These are phyloP conservation scores for Komagataea norvegica DNA, from an alignment of 1,139 yeast species.

Conservation along the genomic window DNA sequence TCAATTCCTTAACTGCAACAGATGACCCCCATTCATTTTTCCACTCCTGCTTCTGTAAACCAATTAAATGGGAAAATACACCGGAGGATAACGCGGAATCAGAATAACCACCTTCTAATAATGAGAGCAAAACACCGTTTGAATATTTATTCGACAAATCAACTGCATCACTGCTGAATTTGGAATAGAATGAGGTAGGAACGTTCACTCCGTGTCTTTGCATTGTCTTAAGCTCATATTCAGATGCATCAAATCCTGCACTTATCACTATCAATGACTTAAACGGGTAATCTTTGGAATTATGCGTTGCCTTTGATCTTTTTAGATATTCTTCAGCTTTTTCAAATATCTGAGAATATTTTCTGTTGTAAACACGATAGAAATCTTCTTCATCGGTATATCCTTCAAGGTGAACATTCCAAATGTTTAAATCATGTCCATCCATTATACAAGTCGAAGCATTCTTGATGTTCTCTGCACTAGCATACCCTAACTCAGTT, in stretches of 20 bases:
- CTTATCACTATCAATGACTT: slow-evolving; percentile 70
- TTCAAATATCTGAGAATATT: slow-evolving; percentile 57
- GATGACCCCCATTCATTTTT: slow-evolving; percentile 58
- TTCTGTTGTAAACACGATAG: slow-evolving; percentile 54
- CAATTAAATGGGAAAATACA: slow-evolving; percentile 71
- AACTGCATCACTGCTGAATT: slow-evolving; percentile 69
- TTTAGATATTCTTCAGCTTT: slow-evolving; percentile 67
- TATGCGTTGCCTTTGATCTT: slow-evolving; percentile 44
- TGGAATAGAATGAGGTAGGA: slow-evolving; percentile 75
- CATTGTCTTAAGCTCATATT: slow-evolving; percentile 77
- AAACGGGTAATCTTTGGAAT: slow-evolving; percentile 44
- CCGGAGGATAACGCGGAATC: slow-evolving; percentile 83
- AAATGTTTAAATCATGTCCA: slow-evolving; percentile 73
- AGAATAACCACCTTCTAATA: slow-evolving; percentile 84
- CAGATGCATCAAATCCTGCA: slow-evolving; percentile 89
- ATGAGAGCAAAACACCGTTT: slow-evolving; percentile 59
- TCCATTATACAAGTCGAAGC: slow-evolving; percentile 72
- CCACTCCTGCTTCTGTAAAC: slow-evolving; percentile 57
- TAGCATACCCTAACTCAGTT: slow-evolving; percentile 74
- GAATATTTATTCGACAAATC: slow-evolving; percentile 58
- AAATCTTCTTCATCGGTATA: slow-evolving; percentile 63
- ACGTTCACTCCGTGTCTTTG: slow-evolving; percentile 82
- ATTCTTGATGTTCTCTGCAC: slow-evolving; percentile 63
- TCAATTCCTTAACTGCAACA: slow-evolving; percentile 60
- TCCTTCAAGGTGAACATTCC: slow-evolving; percentile 79